Conservation (phyloP, 2,329 filamentous ascomycete species). For the Huntiella omanensis region DNA sequence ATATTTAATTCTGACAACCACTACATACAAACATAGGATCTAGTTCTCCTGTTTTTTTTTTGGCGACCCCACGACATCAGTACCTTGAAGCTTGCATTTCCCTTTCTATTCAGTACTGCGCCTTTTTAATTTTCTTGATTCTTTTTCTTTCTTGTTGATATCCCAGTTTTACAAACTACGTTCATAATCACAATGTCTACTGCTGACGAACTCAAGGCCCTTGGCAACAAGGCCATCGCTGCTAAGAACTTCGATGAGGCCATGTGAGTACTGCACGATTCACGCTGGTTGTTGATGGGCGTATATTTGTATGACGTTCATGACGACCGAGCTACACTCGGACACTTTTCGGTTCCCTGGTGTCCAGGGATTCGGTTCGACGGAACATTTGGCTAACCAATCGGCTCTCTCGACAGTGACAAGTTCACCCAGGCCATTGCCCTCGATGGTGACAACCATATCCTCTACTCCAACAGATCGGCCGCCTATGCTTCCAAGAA, state of each 20-base stretch:
- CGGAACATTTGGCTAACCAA: not conserved
- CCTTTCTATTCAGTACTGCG: not conserved
- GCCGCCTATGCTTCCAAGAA: constrained; percentile 74
- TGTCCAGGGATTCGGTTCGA: not conserved
- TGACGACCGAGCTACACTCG: too few species aligned
- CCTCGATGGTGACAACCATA: constrained; percentile 75
- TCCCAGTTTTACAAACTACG: not conserved
- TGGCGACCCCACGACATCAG: constrained; percentile 1
- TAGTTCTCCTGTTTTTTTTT: constrained; percentile 1
- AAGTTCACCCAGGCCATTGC: constrained; percentile 91
- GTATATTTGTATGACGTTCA: too few species aligned
- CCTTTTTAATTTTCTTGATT: constrained; percentile 1
- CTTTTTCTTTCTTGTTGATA: not conserved
- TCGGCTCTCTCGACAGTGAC: constrained; percentile 34
- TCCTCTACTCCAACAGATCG: constrained; percentile 94
- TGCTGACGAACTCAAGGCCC: constrained; percentile 74
- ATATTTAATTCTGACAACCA: too few species aligned
- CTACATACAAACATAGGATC: too few species aligned
- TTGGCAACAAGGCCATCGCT: constrained; percentile 96
- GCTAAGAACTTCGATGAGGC: constrained; percentile 94
- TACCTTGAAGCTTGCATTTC: not conserved
- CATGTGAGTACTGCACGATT: constrained; percentile 44
- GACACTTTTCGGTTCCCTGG: not conserved
- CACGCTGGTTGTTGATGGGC: not conserved
- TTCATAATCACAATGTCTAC: constrained; percentile 29